Percentiles rank a stretch among this genome's conserved stretches.
Evolutionary conservation across 2,329 filamentous ascomycete genomes (phyloP).

Genomic region (Pezizomycotina sp.): DNA sequence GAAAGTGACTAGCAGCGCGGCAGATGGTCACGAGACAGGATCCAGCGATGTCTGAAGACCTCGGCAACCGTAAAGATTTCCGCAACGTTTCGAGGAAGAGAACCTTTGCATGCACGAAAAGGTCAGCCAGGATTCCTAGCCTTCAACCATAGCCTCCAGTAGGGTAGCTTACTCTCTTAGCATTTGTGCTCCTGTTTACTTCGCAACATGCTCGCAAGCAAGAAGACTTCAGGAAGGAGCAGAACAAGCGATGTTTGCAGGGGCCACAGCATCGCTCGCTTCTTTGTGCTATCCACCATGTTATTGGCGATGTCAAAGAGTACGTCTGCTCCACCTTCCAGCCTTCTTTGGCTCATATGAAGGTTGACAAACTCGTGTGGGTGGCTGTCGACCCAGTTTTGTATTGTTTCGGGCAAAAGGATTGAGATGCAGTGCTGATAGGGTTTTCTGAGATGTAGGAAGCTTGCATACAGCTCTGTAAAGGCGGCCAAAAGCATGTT

Average conservation of each 20-base stretch:
- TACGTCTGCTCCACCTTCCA: constrained; percentile 50
- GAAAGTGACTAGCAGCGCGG: constrained; percentile 47
- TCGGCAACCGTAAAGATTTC: constrained; percentile 47
- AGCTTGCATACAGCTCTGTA: constrained; percentile 50
- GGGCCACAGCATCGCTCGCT: constrained; percentile 42
- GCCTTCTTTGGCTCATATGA: constrained; percentile 42
- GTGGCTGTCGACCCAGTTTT: constrained; percentile 48
- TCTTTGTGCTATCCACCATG: constrained; percentile 41
- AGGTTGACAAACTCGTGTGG: constrained; percentile 48
- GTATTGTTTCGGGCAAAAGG: constrained; percentile 45
- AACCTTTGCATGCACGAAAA: too few species aligned
- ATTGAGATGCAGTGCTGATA: constrained; percentile 49
- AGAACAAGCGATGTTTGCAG: constrained; percentile 47
- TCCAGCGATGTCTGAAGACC: constrained; percentile 42
- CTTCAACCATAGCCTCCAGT: too few species aligned
- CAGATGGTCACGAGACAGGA: constrained; percentile 48
- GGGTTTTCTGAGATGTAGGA: constrained; percentile 47
- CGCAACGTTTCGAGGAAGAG: constrained; percentile 46
- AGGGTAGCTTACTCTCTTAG: too few species aligned
- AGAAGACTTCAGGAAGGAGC: constrained; percentile 51
- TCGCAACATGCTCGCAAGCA: constrained; percentile 52
- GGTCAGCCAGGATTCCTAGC: too few species aligned
- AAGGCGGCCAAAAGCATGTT: too few species aligned
- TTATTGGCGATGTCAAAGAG: constrained; percentile 53
- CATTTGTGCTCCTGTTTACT: constrained; percentile 43